A percentile compares a stretch with the other conserved stretches of the same genome.
These are phyloP conservation scores for Musa schizocarpa DNA, from an alignment of 176 grass and related monocot genomes.

Conservation along the genomic window DNA sequence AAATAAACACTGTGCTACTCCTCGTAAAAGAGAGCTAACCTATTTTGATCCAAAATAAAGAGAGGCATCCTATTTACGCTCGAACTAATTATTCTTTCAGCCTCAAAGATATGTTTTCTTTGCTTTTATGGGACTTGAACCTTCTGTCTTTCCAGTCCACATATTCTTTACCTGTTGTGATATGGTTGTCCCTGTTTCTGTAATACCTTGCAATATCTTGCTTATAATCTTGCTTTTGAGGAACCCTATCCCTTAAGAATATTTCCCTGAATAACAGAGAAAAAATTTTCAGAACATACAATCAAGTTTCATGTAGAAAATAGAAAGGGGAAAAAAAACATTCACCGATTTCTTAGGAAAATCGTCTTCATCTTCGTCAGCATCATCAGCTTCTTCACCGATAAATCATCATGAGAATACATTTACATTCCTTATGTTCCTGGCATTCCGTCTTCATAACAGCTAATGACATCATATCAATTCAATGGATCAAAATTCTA, in stretches of 20 bases:
- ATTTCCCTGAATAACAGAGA: conserved; percentile 5
- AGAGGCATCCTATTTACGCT: not conserved
- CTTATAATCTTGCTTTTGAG: not conserved
- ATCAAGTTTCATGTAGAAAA: too few species aligned
- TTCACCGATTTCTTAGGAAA: not conserved
- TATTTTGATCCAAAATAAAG: too few species aligned
- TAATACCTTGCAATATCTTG: conserved; percentile 4
- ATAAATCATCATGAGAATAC: conserved; percentile 14
- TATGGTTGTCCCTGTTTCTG: not conserved
- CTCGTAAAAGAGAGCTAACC: too few species aligned
- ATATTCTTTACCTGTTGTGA: not conserved
- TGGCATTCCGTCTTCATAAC: conserved; percentile 6
- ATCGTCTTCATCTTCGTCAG: not conserved
- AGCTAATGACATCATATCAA: not conserved
- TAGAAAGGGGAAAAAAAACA: too few species aligned
- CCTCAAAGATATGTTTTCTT: not conserved
- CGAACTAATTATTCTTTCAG: not conserved
- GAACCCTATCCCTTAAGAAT: not conserved
- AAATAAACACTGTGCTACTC: too few species aligned
- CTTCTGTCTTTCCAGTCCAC: not conserved
- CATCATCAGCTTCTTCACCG: not conserved
- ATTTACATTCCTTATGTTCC: conserved; percentile 12
- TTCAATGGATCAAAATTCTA: not conserved
- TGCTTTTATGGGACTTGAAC: not conserved
- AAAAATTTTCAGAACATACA: not conserved